phyloP scores from a whole-genome alignment of 2,329 filamentous ascomycete genomes.

The Periconia macrospinosa region DNA sequence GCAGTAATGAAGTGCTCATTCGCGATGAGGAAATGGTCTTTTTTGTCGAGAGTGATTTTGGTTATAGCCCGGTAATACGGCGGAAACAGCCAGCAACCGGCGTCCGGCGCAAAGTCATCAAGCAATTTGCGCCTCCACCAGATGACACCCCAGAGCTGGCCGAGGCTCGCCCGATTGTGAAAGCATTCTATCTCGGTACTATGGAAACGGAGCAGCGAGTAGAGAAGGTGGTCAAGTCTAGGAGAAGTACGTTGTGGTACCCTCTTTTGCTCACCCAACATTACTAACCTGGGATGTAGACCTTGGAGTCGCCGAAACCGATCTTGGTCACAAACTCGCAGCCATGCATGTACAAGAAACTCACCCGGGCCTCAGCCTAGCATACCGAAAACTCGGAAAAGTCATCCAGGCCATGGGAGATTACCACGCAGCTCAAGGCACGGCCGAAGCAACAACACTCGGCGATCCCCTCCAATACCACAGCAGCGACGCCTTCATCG shows the following conservation, averaged over 20 bases:
- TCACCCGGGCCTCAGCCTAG: slow-evolving; percentile 82
- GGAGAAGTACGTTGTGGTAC: slow-evolving; percentile 67
- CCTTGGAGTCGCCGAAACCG: slow-evolving; percentile 86
- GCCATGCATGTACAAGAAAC: slow-evolving; percentile 88
- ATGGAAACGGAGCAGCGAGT: slow-evolving; percentile 99
- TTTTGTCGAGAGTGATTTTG: slow-evolving; percentile 98
- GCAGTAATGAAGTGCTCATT: slow-evolving; percentile 88
- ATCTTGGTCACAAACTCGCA: slow-evolving; percentile 88
- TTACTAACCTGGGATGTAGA: slow-evolving; percentile 57
- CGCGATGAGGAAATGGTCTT: slow-evolving; percentile 96
- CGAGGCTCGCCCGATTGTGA: slow-evolving; percentile 85
- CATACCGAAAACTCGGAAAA: slow-evolving; percentile 93
- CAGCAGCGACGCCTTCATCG: slow-evolving; percentile 93
- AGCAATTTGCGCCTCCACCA: slow-evolving; percentile 96
- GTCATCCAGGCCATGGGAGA: slow-evolving; percentile 92
- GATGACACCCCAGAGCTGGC: slow-evolving; percentile 96
- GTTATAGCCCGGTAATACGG: slow-evolving; percentile 92
- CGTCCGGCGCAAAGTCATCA: slow-evolving; percentile 90
- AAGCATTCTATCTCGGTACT: slow-evolving; percentile 90
- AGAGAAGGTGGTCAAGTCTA: slow-evolving; percentile 87
- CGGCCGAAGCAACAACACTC: slow-evolving; percentile 91
- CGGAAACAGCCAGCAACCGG: slow-evolving; percentile 97
- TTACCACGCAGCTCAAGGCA: slow-evolving; percentile 94
- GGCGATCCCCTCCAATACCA: slow-evolving; percentile 94
- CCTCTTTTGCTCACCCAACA: not conserved